Conservation (phyloP, 805 yeast genomes). For the Peterozyma toletana region DNA sequence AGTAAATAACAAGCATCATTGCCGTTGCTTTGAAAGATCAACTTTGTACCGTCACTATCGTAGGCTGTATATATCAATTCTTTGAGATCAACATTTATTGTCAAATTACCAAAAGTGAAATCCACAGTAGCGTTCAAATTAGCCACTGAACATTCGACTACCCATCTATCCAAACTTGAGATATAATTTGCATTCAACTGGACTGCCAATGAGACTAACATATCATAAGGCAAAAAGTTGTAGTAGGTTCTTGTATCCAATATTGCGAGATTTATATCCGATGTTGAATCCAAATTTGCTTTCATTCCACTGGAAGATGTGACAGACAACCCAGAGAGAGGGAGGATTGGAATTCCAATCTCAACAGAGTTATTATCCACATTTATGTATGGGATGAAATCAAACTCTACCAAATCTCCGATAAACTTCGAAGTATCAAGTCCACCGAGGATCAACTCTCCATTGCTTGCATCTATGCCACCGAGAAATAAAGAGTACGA, state of each 20-base stretch:
- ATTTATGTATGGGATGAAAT: slow-evolving; percentile 36
- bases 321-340: slow-evolving; percentile 37
- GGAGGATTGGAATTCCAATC: slow-evolving; percentile 30
- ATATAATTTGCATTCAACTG: slow-evolving; percentile 64
- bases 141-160: slow-evolving; percentile 52
- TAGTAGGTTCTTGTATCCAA: slow-evolving; percentile 48
- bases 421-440: slow-evolving; percentile 38
- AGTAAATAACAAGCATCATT: slow-evolving; percentile 48
- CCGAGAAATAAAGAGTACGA: slow-evolving; percentile 39
- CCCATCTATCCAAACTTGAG: slow-evolving; percentile 41
- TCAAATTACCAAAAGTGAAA: slow-evolving; percentile 45
- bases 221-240: slow-evolving; percentile 46
- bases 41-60: slow-evolving; percentile 22
- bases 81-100: slow-evolving; percentile 41
- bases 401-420: slow-evolving; percentile 42
- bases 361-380: slow-evolving; percentile 19
- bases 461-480: slow-evolving; percentile 17
- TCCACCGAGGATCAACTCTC: slow-evolving; percentile 48
- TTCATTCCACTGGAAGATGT: slow-evolving; percentile 20
- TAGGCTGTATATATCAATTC: slow-evolving; percentile 35
- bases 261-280: slow-evolving; percentile 34
- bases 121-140: slow-evolving; percentile 41
- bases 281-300: slow-evolving; percentile 19
- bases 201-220: slow-evolving; percentile 55
- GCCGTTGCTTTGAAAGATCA: slow-evolving; percentile 44